Conservation (phyloP, 192 early-diverging fungal genomes). For the Gaertneriomyces sp. region DNA sequence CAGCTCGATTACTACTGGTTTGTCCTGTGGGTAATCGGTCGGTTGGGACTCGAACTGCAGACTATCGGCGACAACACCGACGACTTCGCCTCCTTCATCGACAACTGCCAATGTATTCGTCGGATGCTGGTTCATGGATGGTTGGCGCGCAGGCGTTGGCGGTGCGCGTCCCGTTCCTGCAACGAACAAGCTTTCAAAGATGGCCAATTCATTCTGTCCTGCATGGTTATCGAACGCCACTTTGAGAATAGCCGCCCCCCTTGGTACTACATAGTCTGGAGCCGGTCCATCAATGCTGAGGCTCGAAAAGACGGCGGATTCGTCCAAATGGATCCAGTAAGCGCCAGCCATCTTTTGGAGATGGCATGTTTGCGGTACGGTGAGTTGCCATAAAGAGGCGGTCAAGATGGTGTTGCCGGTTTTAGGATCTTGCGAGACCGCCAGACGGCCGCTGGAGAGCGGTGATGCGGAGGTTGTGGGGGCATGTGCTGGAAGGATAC, state of each 20-base stretch:
- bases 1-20: conserved; percentile 19
- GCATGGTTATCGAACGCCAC: conserved; percentile 9
- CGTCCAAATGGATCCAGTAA: not conserved
- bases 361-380: not conserved
- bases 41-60: conserved; percentile 12
- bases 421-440: not conserved
- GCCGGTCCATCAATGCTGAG: too few species aligned
- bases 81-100: conserved; percentile 23
- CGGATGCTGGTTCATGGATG: not conserved
- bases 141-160: not conserved
- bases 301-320: too few species aligned
- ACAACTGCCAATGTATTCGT: conserved; percentile 22
- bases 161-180: not conserved
- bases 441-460: not conserved
- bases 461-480: not conserved
- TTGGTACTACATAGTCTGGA: not conserved
- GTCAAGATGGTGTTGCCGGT: not conserved
- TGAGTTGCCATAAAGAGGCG: not conserved
- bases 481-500: too few species aligned
- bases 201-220: not conserved
- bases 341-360: not conserved
- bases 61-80: conserved; percentile 28
- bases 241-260: conserved; percentile 4
- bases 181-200: conserved; percentile 13
- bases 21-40: conserved; percentile 1